Evolutionary conservation across 345 rosid genomes (phyloP).

Genomic region (Populus deltoides): DNA sequence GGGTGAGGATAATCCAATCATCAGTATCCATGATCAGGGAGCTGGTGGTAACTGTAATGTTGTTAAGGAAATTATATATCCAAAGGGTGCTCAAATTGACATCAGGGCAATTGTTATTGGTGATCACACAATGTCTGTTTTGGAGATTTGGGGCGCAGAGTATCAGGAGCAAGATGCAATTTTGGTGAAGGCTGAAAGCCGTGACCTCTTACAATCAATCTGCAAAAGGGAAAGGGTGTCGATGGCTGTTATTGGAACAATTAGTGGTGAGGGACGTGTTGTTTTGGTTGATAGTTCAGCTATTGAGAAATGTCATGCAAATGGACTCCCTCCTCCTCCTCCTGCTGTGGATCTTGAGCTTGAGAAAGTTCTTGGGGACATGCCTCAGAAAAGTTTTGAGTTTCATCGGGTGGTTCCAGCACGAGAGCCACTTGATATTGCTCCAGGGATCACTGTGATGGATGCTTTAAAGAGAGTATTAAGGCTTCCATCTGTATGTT

Average conservation of each 20-base stretch:
- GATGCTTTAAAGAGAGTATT: slow-evolving; percentile 84
- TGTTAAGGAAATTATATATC: slow-evolving; percentile 91
- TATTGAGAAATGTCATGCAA: slow-evolving; percentile 42
- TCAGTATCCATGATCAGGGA: slow-evolving; percentile 96
- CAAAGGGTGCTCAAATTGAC: slow-evolving; percentile 87
- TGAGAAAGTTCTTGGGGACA: slow-evolving; percentile 87
- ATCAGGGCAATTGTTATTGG: slow-evolving; percentile 78
- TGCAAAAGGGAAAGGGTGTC: slow-evolving; percentile 91
- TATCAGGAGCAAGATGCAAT: slow-evolving; percentile 98
- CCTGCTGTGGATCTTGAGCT: slow-evolving; percentile 94
- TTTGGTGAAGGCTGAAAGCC: slow-evolving; percentile 82
- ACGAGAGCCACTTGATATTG: slow-evolving; percentile 74
- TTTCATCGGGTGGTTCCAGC: slow-evolving; percentile 48
- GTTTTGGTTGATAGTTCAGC: slow-evolving; percentile 70
- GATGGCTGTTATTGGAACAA: slow-evolving; percentile 86
- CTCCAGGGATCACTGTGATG: slow-evolving; percentile 76
- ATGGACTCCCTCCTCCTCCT: slow-evolving; percentile 71
- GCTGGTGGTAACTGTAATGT: slow-evolving; percentile 98
- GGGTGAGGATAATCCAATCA: slow-evolving; percentile 87
- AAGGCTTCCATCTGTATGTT: slow-evolving; percentile 79
- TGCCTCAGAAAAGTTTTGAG: slow-evolving; percentile 87
- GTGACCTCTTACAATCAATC: slow-evolving; percentile 55
- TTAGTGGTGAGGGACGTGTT: slow-evolving; percentile 72
- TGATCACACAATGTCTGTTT: slow-evolving; percentile 86
- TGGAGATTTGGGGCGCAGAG: slow-evolving; percentile 99